These are phyloP conservation scores for Blastomyces gilchristii DNA, from an alignment of 2,329 filamentous ascomycete genomes.

Conservation along the genomic window DNA sequence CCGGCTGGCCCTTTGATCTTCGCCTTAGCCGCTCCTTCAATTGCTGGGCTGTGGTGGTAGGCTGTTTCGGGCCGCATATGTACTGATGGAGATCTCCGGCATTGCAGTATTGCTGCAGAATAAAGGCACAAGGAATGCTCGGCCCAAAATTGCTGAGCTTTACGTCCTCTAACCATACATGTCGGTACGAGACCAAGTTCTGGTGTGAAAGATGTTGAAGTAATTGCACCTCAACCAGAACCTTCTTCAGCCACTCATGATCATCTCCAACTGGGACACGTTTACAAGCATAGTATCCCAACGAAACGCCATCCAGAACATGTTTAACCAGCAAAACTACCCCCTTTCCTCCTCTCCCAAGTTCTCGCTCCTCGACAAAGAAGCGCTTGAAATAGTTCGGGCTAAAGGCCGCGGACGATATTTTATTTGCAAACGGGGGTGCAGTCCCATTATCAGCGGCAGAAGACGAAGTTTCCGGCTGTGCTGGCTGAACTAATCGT, in stretches of 20 bases:
- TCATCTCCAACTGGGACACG: conserved; percentile 91
- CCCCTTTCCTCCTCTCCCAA: conserved; percentile 86
- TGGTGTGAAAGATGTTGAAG: conserved; percentile 86
- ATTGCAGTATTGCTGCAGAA: conserved; percentile 96
- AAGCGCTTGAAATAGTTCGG: conserved; percentile 88
- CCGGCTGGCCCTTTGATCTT: conserved; percentile 65
- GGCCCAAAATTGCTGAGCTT: conserved; percentile 78
- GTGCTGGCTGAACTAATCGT: conserved; percentile 39
- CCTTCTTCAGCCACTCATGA: conserved; percentile 89
- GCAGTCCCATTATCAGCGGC: conserved; percentile 18
- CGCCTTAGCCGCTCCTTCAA: conserved; percentile 80
- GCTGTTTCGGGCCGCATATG: conserved; percentile 59
- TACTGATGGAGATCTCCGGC: conserved; percentile 81
- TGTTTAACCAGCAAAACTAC: conserved; percentile 92
- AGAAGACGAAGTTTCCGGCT: conserved; percentile 12
- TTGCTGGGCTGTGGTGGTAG: conserved; percentile 61
- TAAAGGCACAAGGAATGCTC: conserved; percentile 87
- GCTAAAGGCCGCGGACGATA: conserved; percentile 77
- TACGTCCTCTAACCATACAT: conserved; percentile 92
- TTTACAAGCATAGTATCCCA: conserved; percentile 94
- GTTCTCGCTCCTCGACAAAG: conserved; percentile 76
- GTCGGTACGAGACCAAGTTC: conserved; percentile 90
- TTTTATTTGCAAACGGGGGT: conserved; percentile 44
- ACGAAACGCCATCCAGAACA: conserved; percentile 73
- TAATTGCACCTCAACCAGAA: conserved; percentile 84